These are phyloP conservation scores for Arthroderma sp. DNA, from an alignment of 2,329 filamentous ascomycete genomes.

Conservation along the genomic window DNA sequence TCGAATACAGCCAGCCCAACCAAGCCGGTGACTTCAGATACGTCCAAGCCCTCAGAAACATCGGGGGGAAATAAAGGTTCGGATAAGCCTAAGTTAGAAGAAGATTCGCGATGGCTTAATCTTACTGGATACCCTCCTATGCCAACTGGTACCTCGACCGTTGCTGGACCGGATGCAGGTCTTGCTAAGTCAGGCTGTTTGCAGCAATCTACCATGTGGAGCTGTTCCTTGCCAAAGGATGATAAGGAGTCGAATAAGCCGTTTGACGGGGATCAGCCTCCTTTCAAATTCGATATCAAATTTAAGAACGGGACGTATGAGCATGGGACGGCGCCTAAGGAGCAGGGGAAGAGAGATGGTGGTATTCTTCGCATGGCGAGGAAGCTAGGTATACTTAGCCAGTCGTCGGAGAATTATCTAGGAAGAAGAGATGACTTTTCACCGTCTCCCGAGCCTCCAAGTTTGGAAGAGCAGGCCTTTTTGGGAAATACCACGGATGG, in stretches of 20 bases:
- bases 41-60: neutral
- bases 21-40: neutral
- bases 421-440: slow-evolving; percentile 24
- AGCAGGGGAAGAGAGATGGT: slow-evolving; percentile 15
- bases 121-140: slow-evolving; percentile 76
- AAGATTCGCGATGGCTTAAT: slow-evolving; percentile 61
- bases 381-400: too few species aligned
- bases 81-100: slow-evolving; percentile 9
- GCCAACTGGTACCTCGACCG: slow-evolving; percentile 67
- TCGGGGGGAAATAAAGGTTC: neutral
- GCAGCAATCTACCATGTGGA: slow-evolving; percentile 64
- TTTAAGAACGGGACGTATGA: slow-evolving; percentile 42
- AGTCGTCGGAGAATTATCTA: neutral
- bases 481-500: slow-evolving; percentile 76
- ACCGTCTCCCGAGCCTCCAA: slow-evolving; percentile 36
- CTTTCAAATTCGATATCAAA: slow-evolving; percentile 63
- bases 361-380: too few species aligned
- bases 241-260: slow-evolving; percentile 51
- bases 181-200: slow-evolving; percentile 57
- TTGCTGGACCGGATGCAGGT: slow-evolving; percentile 58
- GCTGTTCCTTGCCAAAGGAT: slow-evolving; percentile 70
- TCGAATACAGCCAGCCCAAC: too few species aligned
- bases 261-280: slow-evolving; percentile 56
- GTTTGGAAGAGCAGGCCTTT: slow-evolving; percentile 59
- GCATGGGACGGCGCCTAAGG: slow-evolving; percentile 48